Base-by-base conservation (phyloP, 768 basidiomycete species). In the Piloderma croceum region DNA sequence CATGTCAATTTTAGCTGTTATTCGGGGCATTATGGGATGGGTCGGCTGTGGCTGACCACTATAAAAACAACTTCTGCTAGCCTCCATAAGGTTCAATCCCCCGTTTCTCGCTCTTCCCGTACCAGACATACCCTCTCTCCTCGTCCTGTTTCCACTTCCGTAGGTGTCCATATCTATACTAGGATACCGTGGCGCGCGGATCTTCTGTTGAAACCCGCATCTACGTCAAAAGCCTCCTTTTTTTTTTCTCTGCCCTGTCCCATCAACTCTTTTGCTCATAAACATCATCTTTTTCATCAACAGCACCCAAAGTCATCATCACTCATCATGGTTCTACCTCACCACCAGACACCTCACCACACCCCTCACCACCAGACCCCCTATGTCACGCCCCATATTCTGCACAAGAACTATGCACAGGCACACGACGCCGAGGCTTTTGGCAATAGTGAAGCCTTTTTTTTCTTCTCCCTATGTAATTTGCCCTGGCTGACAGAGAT, bases 311-410 rank as follows among this genome's bases (percentile, higher is more conserved):
- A 24, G 34, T 45, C 39, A 37, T 47, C 35, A 39, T 40, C 43
- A 36, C 34, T 31, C 18, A n/a, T n/a, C n/a, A n/a, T n/a, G n/a
- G n/a, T n/a, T n/a, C n/a, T n/a, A n/a, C n/a, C 22, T 22, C 34
- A 24, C 4, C 43, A 21, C 24, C 32, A 7, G 18, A 13, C 34
- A 44, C 40, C 24, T 19, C 4, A 41, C n/a, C 20, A 18, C 15
- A 40, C 31, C 18, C 34, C 23, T 1, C 13, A 45, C 63, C 76
- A 81, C 59, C 74, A 81, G 31, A 88, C 87, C 7, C 88, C 87
- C 53, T 87, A 90, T 59, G 83, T 89, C 38, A 90, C 88, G 48
- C 88, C 88, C 24, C 86, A 88, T 63, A 90, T 90, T 65, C 81
- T 87, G 58, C 87, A 89, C 73, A 86, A 81, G 61, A 64, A 85